Conservation (phyloP, 2,329 filamentous ascomycete species). For the Camillea tinctor region DNA sequence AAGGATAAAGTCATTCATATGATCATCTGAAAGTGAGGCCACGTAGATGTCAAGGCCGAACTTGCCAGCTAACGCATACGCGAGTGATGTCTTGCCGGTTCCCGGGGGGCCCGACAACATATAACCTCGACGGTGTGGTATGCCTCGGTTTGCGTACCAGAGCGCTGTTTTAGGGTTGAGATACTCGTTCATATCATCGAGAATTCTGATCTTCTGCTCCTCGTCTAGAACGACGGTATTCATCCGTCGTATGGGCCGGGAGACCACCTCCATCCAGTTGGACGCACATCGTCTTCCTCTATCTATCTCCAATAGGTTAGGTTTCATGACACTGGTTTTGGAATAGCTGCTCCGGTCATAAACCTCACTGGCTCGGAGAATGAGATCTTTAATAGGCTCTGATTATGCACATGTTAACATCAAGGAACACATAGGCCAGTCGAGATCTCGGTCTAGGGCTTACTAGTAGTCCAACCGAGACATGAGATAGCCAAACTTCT, state of each 20-base stretch:
- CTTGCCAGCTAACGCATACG: slow-evolving; percentile 63
- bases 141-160: slow-evolving; percentile 75
- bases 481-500: slow-evolving; percentile 48
- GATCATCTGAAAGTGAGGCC: slow-evolving; percentile 58
- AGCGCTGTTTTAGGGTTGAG: slow-evolving; percentile 66
- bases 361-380: slow-evolving; percentile 51
- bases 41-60: slow-evolving; percentile 68
- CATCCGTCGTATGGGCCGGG: slow-evolving; percentile 68
- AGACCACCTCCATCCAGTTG: slow-evolving; percentile 56
- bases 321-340: slow-evolving; percentile 59
- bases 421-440: background rate
- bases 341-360: slow-evolving; percentile 53
- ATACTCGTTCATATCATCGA: slow-evolving; percentile 76
- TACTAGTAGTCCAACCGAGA: slow-evolving; percentile 47
- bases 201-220: slow-evolving; percentile 62
- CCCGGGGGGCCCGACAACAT: slow-evolving; percentile 75
- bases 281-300: slow-evolving; percentile 23
- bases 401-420: background rate
- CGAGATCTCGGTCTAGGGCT: background rate
- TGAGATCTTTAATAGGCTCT: slow-evolving; percentile 55
- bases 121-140: slow-evolving; percentile 75
- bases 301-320: slow-evolving; percentile 30
- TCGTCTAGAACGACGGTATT: slow-evolving; percentile 72
- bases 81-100: slow-evolving; percentile 70
- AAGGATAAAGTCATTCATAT: slow-evolving; percentile 61